Evolutionary conservation across 768 basidiomycete species (phyloP), one percentile per base, ranked within the genome.

Genomic region (Phylloporus rhodoxanthus): DNA sequence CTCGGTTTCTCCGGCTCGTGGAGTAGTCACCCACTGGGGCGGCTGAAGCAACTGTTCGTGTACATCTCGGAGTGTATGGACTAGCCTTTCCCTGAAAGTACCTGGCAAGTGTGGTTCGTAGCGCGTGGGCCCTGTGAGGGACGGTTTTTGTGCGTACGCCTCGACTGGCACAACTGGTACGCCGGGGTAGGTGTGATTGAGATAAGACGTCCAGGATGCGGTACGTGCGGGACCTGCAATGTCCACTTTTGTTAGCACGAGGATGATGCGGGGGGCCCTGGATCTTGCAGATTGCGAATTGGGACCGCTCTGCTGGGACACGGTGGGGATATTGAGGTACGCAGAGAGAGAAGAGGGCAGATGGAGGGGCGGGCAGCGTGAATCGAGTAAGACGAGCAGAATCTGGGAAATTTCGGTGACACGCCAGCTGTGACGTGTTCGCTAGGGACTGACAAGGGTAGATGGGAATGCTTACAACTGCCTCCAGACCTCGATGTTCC

Each of bases 401-500:
- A 97, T 89, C 58, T 92, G 81, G 0, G 90, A 90, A 21, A 88
- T 85, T 69, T 98, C 95, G 6, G 85, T 82, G 19, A 96, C 94
- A 32, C 95, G 81, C 95, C 95, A 97, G 57, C 87, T 91, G 58
- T 53, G 36, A 23, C 38, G 11, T 13, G 19, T 38, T 39, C 23
- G 2, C 25, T 21, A 8, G 8, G 3, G 23, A 3, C n/a, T n/a
- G 36, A 39, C 43, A 42, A 30, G 51, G 32, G 45, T 3, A 29
- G 15, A 47, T 40, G 14, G 28, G 47, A 47, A 39, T 45, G 15
- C 86, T 57, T 66, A 90, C 82, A 97, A 70, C 70, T 97, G 95
- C 54, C 94, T 71, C 93, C 93, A 97, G 13, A 96, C 92, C 62
- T 96, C 89, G 39, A 96, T 60, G 65, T 97, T 96, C 36, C 88